Evolutionary conservation across 305 asterid species (phyloP).

Genomic region (Fraxinus dipetala): DNA sequence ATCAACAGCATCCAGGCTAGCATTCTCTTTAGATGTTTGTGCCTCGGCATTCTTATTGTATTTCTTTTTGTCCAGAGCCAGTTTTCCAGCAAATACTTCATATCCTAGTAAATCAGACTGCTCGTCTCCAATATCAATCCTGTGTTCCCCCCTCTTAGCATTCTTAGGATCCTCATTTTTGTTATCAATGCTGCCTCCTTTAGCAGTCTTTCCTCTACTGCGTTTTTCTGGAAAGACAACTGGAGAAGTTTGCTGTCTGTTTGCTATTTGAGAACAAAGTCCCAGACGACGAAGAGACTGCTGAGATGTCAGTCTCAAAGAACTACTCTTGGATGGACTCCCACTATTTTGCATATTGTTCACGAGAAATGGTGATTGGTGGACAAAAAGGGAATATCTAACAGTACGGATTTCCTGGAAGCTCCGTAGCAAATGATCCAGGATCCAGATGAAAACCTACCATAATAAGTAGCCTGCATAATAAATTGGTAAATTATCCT

Average conservation of each 20-base stretch:
- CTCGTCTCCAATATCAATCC: slow-evolving; percentile 86
- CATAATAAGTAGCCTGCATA: slow-evolving; percentile 45
- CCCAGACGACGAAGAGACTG: slow-evolving; percentile 90
- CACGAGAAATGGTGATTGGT: slow-evolving; percentile 17
- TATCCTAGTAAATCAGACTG: slow-evolving; percentile 82
- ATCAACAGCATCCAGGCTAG: slow-evolving; percentile 55
- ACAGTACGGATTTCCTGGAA: slow-evolving; percentile 24
- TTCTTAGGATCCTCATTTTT: slow-evolving; percentile 46
- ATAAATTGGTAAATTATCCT: slow-evolving; percentile 7
- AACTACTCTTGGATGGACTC: slow-evolving; percentile 63
- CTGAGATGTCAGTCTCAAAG: slow-evolving; percentile 68
- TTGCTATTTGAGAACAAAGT: slow-evolving; percentile 75
- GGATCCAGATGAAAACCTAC: slow-evolving; percentile 26
- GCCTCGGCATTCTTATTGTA: slow-evolving; percentile 43
- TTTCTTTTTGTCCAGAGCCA: slow-evolving; percentile 58
- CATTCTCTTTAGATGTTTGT: slow-evolving; percentile 49
- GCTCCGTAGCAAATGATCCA: slow-evolving; percentile 25
- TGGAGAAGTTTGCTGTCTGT: slow-evolving; percentile 88
- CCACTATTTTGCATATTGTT: slow-evolving; percentile 71
- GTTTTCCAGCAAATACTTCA: slow-evolving; percentile 75
- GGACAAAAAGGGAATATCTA: slow-evolving; percentile 31
- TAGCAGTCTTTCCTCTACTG: slow-evolving; percentile 55
- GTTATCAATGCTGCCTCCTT: slow-evolving; percentile 34
- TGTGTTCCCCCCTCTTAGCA: slow-evolving; percentile 59
- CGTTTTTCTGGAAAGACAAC: slow-evolving; percentile 87